phyloP scores from a whole-genome alignment of 192 early-diverging fungal species.

The Coemansia reversa region DNA sequence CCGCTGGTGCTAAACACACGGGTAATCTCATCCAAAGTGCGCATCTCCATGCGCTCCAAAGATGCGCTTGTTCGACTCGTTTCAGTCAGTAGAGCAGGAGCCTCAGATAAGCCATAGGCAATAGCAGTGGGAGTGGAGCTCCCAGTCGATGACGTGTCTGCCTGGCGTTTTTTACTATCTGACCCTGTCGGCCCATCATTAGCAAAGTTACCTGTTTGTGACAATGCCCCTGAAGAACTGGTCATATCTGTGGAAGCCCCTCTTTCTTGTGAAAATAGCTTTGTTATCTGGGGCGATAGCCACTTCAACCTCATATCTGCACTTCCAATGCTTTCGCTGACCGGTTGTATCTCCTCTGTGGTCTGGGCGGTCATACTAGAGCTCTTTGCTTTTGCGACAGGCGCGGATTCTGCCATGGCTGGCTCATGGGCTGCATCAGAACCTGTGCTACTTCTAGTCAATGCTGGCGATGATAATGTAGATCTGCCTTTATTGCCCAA shows the following conservation, averaged over 20 bases:
- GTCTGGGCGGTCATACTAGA: not conserved
- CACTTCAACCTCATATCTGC: constrained; percentile 12
- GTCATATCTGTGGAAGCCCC: constrained; percentile 6
- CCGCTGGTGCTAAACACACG: constrained; percentile 41
- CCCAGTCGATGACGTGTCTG: not conserved
- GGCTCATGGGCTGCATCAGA: no score
- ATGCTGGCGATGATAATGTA: not conserved
- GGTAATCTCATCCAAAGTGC: constrained; percentile 39
- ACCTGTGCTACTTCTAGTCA: not conserved
- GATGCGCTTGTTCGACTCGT: not conserved
- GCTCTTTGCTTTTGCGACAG: not conserved
- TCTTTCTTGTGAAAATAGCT: constrained; percentile 24
- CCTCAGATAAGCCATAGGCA: no score
- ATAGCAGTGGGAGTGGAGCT: not conserved
- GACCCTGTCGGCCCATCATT: not conserved
- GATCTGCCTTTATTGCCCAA: no score
- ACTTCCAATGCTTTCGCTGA: no score
- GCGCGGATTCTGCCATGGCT: not conserved
- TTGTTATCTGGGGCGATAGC: constrained; percentile 45
- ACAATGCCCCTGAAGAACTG: no score
- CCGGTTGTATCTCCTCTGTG: not conserved
- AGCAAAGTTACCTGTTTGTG: no score
- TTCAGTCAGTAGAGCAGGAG: not conserved
- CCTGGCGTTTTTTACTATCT: not conserved
- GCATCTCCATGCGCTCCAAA: constrained; percentile 43